phyloP scores from a whole-genome alignment of 176 grass and related monocot species.

The Cenchrus fungigraminus region DNA sequence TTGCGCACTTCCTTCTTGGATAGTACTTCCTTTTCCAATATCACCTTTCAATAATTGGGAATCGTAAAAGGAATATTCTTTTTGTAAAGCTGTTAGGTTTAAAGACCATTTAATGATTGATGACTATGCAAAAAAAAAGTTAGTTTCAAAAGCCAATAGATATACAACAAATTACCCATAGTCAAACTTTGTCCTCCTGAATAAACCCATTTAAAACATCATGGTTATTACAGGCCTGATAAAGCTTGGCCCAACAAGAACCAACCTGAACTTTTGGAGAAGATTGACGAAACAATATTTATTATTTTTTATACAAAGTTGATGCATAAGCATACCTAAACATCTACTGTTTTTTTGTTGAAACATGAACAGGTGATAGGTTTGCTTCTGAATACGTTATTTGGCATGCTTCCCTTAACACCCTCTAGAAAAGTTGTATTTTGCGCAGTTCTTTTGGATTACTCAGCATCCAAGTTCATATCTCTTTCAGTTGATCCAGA shows the following conservation, averaged over 20 bases:
- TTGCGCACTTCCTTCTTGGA: conserved; percentile 1
- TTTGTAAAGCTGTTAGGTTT: not conserved
- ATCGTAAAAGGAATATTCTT: conserved; percentile 2
- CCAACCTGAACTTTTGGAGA: not conserved
- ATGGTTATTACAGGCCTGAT: not conserved
- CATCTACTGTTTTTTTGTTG: not conserved
- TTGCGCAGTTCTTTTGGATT: conserved; percentile 8
- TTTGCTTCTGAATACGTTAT: not conserved
- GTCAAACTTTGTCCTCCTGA: not conserved
- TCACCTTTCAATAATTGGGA: not conserved
- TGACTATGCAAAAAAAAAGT: conserved; percentile 14
- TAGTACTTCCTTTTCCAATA: conserved; percentile 4
- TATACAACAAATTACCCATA: not conserved
- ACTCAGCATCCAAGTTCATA: not conserved
- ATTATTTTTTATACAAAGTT: not conserved
- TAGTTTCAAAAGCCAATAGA: not conserved
- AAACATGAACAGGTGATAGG: not conserved
- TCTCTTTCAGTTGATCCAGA: not conserved
- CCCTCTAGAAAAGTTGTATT: not conserved
- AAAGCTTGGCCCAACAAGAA: not conserved
- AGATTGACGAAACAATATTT: not conserved
- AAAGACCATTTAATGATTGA: not conserved
- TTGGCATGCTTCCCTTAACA: not conserved
- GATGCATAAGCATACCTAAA: not conserved
- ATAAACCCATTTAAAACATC: not conserved